Evolutionary conservation across 169 alveolate genomes (phyloP).

Genomic region (Cyclospora cayetanensis): DNA sequence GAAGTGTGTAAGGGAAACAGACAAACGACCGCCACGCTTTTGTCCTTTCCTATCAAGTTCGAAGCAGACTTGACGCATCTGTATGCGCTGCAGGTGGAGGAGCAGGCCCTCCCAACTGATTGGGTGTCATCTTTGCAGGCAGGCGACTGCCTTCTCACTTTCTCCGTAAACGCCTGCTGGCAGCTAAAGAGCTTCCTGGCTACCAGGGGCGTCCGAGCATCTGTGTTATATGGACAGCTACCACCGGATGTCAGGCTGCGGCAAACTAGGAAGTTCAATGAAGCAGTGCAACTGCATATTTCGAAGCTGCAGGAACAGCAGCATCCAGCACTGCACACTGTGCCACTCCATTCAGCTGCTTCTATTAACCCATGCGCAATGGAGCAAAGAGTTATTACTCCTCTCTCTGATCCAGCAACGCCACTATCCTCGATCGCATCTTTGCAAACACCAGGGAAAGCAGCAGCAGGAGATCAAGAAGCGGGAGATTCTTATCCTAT

Average conservation of each 20-base stretch:
- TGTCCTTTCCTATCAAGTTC: no score
- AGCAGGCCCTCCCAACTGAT: conserved; percentile 72
- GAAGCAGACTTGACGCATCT: not conserved
- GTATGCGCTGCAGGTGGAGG: conserved; percentile 38
- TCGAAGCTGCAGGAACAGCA: not conserved
- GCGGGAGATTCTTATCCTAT: not conserved
- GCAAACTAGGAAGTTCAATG: conserved; percentile 80
- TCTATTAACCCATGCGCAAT: not conserved
- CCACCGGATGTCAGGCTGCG: conserved; percentile 90
- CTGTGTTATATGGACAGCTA: conserved; percentile 86
- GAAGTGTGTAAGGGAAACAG: no score
- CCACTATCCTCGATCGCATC: not conserved
- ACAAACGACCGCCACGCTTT: no score
- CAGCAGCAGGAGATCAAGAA: not conserved
- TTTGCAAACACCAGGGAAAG: not conserved
- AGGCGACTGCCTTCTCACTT: conserved; percentile 93
- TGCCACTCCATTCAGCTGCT: not conserved
- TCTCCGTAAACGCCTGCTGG: conserved; percentile 84
- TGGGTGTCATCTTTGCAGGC: conserved; percentile 80
- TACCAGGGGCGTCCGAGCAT: conserved; percentile 77
- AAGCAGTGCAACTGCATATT: conserved; percentile 40
- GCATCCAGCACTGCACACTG: not conserved
- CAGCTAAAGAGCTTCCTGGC: conserved; percentile 75
- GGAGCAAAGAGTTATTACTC: not conserved
- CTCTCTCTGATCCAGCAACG: not conserved